Evolutionary conservation across 2,329 filamentous ascomycete species (phyloP).

Genomic region (Diaporthe longicolla): DNA sequence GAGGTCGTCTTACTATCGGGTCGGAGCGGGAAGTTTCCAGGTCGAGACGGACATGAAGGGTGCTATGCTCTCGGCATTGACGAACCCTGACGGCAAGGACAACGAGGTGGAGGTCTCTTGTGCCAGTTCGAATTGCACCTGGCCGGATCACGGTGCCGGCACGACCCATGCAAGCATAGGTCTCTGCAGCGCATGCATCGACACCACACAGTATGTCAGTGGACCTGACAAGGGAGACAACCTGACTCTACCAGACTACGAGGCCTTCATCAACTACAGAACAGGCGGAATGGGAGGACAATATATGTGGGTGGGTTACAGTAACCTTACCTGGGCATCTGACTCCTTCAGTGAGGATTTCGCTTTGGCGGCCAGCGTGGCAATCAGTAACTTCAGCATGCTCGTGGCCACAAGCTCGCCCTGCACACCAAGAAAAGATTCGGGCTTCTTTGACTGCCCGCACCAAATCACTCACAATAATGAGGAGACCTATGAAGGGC

Average conservation of each 20-base stretch:
- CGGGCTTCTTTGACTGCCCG: constrained; percentile 42
- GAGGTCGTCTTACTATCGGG: constrained; percentile 42
- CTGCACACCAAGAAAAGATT: constrained; percentile 39
- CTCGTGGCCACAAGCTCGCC: constrained; percentile 43
- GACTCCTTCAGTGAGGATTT: constrained; percentile 44
- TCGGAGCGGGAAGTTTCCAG: constrained; percentile 45
- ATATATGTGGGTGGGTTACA: constrained; percentile 43
- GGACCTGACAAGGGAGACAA: constrained; percentile 35
- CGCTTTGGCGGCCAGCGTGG: constrained; percentile 27
- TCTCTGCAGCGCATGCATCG: constrained; percentile 47
- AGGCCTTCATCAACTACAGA: constrained; percentile 43
- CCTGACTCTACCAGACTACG: constrained; percentile 45
- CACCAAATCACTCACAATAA: constrained; percentile 36
- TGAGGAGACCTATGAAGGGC: neutral
- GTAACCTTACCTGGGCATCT: constrained; percentile 43
- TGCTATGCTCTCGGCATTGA: constrained; percentile 50
- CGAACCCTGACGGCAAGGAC: constrained; percentile 47
- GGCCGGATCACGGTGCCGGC: constrained; percentile 43
- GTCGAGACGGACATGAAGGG: constrained; percentile 50
- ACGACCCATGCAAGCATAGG: constrained; percentile 48
- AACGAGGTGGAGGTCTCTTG: constrained; percentile 44
- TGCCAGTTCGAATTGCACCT: constrained; percentile 48
- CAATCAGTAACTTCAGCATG: constrained; percentile 46
- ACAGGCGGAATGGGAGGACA: constrained; percentile 2
- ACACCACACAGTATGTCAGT: constrained; percentile 45